phyloP scores from a whole-genome alignment of 2,329 filamentous ascomycete species.

The Metarhizium brunneum region DNA sequence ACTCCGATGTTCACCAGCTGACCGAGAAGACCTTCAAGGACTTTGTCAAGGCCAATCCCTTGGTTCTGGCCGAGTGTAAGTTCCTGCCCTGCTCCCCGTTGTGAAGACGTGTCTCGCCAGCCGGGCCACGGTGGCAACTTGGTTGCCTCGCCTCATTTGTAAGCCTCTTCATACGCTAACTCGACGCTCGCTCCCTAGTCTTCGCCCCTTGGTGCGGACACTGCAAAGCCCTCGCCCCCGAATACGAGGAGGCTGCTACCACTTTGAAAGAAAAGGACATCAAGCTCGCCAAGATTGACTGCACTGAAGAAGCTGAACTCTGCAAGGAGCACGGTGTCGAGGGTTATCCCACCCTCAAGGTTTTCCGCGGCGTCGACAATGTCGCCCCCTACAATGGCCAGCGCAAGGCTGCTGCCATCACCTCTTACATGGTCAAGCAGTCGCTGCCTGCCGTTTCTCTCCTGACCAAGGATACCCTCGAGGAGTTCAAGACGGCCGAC shows the following conservation, averaged over 20 bases:
- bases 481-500: constrained; percentile 96
- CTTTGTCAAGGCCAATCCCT: constrained; percentile 76
- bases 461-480: constrained; percentile 71
- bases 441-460: constrained; percentile 83
- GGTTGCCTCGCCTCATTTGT: neutral
- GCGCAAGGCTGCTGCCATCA: constrained; percentile 72
- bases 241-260: constrained; percentile 82
- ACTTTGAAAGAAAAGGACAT: constrained; percentile 83
- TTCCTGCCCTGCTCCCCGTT: constrained; percentile 12
- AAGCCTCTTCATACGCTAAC: constrained; percentile 23
- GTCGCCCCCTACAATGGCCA: constrained; percentile 77
- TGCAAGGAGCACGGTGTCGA: constrained; percentile 87
- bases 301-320: constrained; percentile 87
- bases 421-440: constrained; percentile 96
- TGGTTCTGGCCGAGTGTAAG: constrained; percentile 92
- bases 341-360: constrained; percentile 97
- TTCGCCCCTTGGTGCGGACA: constrained; percentile 96
- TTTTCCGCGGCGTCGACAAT: constrained; percentile 88
- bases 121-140: neutral
- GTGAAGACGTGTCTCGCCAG: neutral
- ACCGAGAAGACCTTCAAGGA: constrained; percentile 80
- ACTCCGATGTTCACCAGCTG: constrained; percentile 74
- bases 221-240: constrained; percentile 94
- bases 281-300: constrained; percentile 80
- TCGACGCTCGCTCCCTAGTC: constrained; percentile 41